Evolutionary conservation across 2,329 filamentous ascomycete genomes (phyloP).

Genomic region (Pseudogymnoascus sp.): DNA sequence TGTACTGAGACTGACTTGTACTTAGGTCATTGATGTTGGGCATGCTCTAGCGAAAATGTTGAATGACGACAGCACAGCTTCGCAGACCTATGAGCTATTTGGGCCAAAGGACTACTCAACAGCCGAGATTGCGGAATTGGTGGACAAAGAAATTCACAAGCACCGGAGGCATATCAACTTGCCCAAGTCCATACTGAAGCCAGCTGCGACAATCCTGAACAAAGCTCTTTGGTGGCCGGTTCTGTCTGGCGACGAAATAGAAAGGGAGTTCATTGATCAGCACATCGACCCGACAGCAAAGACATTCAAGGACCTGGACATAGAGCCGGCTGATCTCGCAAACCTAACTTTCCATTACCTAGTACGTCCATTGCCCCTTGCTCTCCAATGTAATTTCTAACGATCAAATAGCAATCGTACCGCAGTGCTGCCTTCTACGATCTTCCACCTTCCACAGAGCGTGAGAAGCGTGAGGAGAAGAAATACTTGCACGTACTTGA

Average conservation of each 20-base stretch:
- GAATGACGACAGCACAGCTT: constrained; percentile 82
- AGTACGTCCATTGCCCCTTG: constrained; percentile 45
- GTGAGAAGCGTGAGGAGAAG: constrained; percentile 89
- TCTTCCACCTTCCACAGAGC: constrained; percentile 86
- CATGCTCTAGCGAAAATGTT: constrained; percentile 83
- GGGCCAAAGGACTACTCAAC: constrained; percentile 90
- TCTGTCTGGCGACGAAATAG: constrained; percentile 75
- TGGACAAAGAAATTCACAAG: constrained; percentile 90
- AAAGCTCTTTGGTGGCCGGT: constrained; percentile 83
- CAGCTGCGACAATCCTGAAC: constrained; percentile 68
- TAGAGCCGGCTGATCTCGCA: constrained; percentile 79
- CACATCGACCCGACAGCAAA: constrained; percentile 83
- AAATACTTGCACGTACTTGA: constrained; percentile 94
- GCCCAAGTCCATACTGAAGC: constrained; percentile 73
- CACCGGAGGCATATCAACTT: constrained; percentile 85
- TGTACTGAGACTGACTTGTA: neutral
- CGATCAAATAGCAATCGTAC: constrained; percentile 66
- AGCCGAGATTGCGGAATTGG: constrained; percentile 75
- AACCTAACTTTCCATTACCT: constrained; percentile 90
- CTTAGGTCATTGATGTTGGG: constrained; percentile 79
- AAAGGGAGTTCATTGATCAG: constrained; percentile 90
- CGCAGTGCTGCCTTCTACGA: constrained; percentile 86
- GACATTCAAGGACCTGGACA: constrained; percentile 89
- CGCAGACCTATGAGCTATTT: constrained; percentile 89
- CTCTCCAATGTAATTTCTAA: constrained; percentile 26